Percentiles rank a stretch among this genome's conserved stretches.
Conservation (phyloP, 768 basidiomycete genomes). For the Hericium erinaceus region DNA sequence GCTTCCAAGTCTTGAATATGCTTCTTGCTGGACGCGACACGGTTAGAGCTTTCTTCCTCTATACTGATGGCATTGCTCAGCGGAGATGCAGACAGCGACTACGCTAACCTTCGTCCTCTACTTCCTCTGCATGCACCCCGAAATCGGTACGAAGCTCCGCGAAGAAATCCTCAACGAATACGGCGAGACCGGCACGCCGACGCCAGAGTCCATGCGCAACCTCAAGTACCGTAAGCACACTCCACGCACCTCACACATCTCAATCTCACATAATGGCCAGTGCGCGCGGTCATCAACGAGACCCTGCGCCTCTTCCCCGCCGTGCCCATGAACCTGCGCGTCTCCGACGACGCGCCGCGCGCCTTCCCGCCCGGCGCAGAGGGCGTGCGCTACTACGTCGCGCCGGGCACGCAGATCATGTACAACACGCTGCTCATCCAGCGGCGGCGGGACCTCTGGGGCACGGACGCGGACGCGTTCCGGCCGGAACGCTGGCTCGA, state of each 20-base stretch:
- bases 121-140: conserved; percentile 22
- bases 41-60: background rate
- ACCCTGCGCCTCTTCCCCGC: background rate
- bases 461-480: conserved; percentile 31
- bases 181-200: conserved; percentile 18
- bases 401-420: background rate
- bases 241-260: background rate
- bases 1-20: conserved; percentile 23
- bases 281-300: conserved; percentile 27
- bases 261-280: conserved; percentile 17
- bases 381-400: conserved; percentile 9
- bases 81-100: conserved; percentile 14
- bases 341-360: background rate
- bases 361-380: conserved; percentile 12
- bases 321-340: background rate
- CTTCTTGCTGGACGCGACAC: conserved; percentile 27
- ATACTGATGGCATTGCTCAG: background rate
- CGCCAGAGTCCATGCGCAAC: conserved; percentile 22
- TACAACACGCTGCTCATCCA: conserved; percentile 23
- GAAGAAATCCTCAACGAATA: conserved; percentile 22
- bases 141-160: conserved; percentile 19
- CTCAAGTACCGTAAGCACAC: background rate
- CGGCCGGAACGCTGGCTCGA: conserved; percentile 53
- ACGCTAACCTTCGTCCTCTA: conserved; percentile 23
- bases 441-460: conserved; percentile 42